Evolutionary conservation across 2,329 filamentous ascomycete species (phyloP).

Genomic region (Neocucurbitaria cava): DNA sequence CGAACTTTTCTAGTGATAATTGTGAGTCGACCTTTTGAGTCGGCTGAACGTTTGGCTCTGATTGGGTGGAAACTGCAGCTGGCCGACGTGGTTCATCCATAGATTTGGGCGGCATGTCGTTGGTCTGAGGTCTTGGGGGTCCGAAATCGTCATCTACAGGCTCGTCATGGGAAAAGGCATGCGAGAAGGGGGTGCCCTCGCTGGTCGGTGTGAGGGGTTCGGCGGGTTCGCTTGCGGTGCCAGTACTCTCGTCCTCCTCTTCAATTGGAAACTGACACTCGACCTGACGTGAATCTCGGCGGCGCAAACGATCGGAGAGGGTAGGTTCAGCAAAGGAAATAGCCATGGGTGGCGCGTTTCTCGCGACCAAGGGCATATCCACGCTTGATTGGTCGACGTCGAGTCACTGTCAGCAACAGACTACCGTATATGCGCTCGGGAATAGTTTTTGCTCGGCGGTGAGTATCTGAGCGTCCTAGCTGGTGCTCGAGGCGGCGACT

Average conservation of each 20-base stretch:
- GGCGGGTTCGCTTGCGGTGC: constrained; percentile 47
- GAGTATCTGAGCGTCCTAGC: not conserved
- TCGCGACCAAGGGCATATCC: constrained; percentile 34
- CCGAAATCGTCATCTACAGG: constrained; percentile 25
- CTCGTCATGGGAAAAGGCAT: constrained; percentile 41
- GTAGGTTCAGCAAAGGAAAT: constrained; percentile 29
- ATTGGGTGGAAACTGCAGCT: not conserved
- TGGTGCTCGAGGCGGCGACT: not conserved
- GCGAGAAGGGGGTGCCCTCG: constrained; percentile 34
- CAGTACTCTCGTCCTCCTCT: constrained; percentile 49
- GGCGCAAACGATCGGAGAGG: constrained; percentile 27
- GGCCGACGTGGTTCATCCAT: constrained; percentile 5
- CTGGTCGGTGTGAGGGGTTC: constrained; percentile 50
- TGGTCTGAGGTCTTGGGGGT: constrained; percentile 18
- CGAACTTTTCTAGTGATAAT: constrained; percentile 32
- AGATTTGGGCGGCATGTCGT: constrained; percentile 10
- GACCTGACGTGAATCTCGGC: constrained; percentile 36
- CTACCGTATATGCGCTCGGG: not conserved
- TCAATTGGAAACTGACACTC: constrained; percentile 42
- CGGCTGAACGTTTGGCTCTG: not conserved
- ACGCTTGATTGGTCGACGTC: not conserved
- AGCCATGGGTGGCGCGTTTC: constrained; percentile 22
- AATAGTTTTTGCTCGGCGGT: not conserved
- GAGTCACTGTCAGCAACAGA: not conserved
- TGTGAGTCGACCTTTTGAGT: constrained; percentile 12